A percentile compares a stretch with the other conserved stretches of the same genome.
Evolutionary conservation across 2,329 filamentous ascomycete species (phyloP).

Genomic region (Cercospora sesami): DNA sequence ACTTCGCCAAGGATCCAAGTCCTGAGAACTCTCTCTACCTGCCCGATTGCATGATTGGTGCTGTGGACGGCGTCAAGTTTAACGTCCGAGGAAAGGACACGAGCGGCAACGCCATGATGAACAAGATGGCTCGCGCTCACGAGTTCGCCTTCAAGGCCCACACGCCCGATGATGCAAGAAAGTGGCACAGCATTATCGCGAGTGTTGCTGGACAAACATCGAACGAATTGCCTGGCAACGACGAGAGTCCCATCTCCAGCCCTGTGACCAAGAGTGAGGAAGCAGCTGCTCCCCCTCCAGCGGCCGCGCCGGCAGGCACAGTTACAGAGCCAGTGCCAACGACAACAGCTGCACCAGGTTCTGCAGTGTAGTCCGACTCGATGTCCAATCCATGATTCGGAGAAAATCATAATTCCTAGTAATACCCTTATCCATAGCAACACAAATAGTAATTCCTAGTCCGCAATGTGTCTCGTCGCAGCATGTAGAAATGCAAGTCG

Average conservation of each 20-base stretch:
- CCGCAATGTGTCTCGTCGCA: neutral
- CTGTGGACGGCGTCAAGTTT: conserved; percentile 76
- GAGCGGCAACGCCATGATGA: conserved; percentile 71
- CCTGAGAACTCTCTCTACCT: conserved; percentile 91
- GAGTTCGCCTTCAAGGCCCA: conserved; percentile 88
- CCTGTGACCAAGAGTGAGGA: conserved; percentile 22
- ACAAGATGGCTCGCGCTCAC: conserved; percentile 74
- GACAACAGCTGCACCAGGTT: neutral
- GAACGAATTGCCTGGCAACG: conserved; percentile 42
- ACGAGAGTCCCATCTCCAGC: conserved; percentile 42
- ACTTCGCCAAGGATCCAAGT: conserved; percentile 67
- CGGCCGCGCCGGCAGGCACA: neutral
- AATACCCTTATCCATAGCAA: neutral
- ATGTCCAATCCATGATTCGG: neutral
- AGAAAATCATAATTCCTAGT: neutral
- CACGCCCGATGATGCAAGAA: conserved; percentile 73
- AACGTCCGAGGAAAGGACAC: conserved; percentile 93
- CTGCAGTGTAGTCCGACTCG: neutral
- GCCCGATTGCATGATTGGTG: conserved; percentile 80
- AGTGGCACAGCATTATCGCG: conserved; percentile 78
- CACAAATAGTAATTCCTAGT: neutral
- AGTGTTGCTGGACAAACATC: conserved; percentile 56
- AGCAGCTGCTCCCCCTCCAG: neutral
- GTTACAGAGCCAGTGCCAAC: neutral
- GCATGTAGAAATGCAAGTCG: neutral